Evolutionary conservation across 2,329 filamentous ascomycete genomes (phyloP), one percentile per base, ranked within the genome.

Genomic region (Ophiocordyceps camponoti-rufipedis): DNA sequence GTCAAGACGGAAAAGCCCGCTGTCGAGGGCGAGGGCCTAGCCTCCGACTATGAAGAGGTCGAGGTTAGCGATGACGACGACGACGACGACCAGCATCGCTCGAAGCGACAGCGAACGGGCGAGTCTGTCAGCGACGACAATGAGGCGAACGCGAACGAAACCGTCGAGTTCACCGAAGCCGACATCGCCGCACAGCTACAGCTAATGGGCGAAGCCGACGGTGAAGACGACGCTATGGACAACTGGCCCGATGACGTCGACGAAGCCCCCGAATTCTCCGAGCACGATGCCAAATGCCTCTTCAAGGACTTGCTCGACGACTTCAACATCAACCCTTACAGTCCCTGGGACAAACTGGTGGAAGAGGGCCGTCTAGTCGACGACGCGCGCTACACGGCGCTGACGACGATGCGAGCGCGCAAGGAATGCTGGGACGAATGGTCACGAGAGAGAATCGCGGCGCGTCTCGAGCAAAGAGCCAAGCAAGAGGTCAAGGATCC

Each of bases 141-240:
- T 60, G 59, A 52, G 68, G 40, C 71, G 68, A 69, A 66, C 29
- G 40, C 71, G 68, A 69, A 66, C 28, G 59, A 52, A 68, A 70
- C 74, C 0, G 64, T 91, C 8, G 89, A 95, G 55, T 94, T 94
- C 55, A 85, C 83, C 46, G 91, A 96, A 60, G 89, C 88, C 45
- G 91, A 98, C 56, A 93, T 98, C 54, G 88, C 85, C 33, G 88
- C 81, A 57, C 91, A 98, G 57, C 70, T 98, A 12, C 84, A 85
- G 45, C 80, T 84, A 28, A 94, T 95, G 85, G 86, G 83, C 45
- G 74, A 83, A 52, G 80, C 87, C 55, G 86, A 86, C 56, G 82
- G 80, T 47, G 79, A 80, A 23, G 23, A 31, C 48, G 78, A 72
- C 5, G 66, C 70, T 49, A 67, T 65, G 52, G 69, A 74, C 7